Evolutionary conservation across 2,329 filamentous ascomycete genomes (phyloP).

Genomic region (Graphilbum fragrans): DNA sequence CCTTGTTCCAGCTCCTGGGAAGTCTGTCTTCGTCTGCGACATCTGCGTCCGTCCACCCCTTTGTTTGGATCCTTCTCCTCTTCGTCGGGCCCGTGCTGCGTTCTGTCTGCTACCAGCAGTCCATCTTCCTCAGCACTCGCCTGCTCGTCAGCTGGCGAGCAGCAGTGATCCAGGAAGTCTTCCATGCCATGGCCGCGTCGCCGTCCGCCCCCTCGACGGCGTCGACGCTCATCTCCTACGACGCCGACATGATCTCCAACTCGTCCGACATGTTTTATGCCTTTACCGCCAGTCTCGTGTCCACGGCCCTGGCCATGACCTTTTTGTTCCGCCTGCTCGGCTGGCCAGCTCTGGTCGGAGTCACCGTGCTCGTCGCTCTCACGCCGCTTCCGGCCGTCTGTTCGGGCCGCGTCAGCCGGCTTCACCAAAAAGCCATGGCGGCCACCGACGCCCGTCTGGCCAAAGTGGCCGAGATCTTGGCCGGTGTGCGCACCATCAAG

Average conservation of each 20-base stretch:
- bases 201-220: neutral
- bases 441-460: slow-evolving; percentile 78
- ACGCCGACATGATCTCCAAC: slow-evolving; percentile 20
- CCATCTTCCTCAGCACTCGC: slow-evolving; percentile 20
- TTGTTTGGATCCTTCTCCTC: slow-evolving; percentile 18
- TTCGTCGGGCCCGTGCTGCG: slow-evolving; percentile 20
- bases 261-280: slow-evolving; percentile 19
- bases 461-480: slow-evolving; percentile 80
- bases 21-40: slow-evolving; percentile 8
- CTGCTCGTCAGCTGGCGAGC: slow-evolving; percentile 18
- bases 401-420: slow-evolving; percentile 15
- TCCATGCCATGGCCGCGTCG: slow-evolving; percentile 8
- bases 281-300: slow-evolving; percentile 16
- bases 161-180: slow-evolving; percentile 21
- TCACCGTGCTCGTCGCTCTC: slow-evolving; percentile 16
- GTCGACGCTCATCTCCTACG: slow-evolving; percentile 19
- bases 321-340: slow-evolving; percentile 21
- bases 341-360: slow-evolving; percentile 19
- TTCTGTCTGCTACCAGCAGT: slow-evolving; percentile 20
- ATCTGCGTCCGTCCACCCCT: slow-evolving; percentile 10
- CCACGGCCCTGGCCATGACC: slow-evolving; percentile 14
- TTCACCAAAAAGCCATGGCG: slow-evolving; percentile 19
- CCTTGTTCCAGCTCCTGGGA: slow-evolving; percentile 10
- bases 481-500: slow-evolving; percentile 93
- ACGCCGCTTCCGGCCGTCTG: slow-evolving; percentile 17